Percentiles rank a stretch among this genome's conserved stretches.
phyloP scores from a whole-genome alignment of 2,329 filamentous ascomycete genomes.

The Cladosporium sp. region DNA sequence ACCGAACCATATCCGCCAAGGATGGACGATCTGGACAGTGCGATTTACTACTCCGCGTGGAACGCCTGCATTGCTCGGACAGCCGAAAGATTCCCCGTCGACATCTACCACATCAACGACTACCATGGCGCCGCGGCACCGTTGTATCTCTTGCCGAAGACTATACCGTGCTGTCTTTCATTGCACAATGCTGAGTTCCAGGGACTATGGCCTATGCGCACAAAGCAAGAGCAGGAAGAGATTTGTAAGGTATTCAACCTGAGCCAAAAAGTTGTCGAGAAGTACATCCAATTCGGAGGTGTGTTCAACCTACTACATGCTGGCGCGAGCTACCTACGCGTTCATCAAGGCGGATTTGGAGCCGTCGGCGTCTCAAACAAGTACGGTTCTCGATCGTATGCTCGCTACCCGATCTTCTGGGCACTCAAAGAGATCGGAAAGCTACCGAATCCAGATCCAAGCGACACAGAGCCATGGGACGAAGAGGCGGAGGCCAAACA shows the following conservation, averaged over 20 bases:
- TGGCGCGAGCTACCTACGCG: slow-evolving; percentile 63
- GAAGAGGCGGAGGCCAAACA: slow-evolving; percentile 52
- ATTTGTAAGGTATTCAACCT: slow-evolving; percentile 67
- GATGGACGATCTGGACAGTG: slow-evolving; percentile 69
- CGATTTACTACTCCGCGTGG: slow-evolving; percentile 70
- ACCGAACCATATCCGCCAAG: slow-evolving; percentile 66
- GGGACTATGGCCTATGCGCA: slow-evolving; percentile 67
- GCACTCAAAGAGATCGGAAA: slow-evolving; percentile 62
- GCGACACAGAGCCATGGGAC: slow-evolving; percentile 64
- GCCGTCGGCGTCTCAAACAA: slow-evolving; percentile 69
- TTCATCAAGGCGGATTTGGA: slow-evolving; percentile 69
- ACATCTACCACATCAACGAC: slow-evolving; percentile 67
- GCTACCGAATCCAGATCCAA: slow-evolving; percentile 66
- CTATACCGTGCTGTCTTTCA: slow-evolving; percentile 62
- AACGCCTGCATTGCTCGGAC: slow-evolving; percentile 68
- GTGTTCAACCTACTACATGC: slow-evolving; percentile 69
- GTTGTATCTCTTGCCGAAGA: slow-evolving; percentile 63
- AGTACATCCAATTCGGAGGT: slow-evolving; percentile 67
- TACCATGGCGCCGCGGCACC: slow-evolving; percentile 65
- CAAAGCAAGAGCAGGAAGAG: slow-evolving; percentile 60
- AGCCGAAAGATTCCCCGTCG: slow-evolving; percentile 61
- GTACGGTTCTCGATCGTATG: slow-evolving; percentile 66
- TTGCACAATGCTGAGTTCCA: slow-evolving; percentile 71
- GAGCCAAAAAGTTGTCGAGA: slow-evolving; percentile 55
- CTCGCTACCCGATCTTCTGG: slow-evolving; percentile 70